phyloP scores from a whole-genome alignment of 1,139 yeast genomes.

The Suhomyces anneliseae region DNA sequence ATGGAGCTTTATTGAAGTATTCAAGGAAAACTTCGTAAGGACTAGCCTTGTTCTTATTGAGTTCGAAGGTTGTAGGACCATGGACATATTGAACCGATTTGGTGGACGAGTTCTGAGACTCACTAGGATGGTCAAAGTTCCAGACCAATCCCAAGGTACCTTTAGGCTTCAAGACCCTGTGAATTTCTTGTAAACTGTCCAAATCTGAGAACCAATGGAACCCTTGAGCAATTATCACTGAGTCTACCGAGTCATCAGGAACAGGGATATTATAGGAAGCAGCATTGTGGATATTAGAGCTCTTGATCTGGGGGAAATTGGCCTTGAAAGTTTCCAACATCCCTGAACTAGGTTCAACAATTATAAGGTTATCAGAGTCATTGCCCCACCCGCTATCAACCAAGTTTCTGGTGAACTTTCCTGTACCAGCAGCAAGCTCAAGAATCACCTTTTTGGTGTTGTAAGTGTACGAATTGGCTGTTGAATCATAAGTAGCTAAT shows the following conservation, averaged over 20 bases:
- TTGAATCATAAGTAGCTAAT: slow-evolving; percentile 19
- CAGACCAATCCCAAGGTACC: slow-evolving; percentile 60
- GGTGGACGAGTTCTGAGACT: slow-evolving; percentile 7
- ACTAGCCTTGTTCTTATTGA: slow-evolving; percentile 3
- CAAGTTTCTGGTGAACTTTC: slow-evolving; percentile 57
- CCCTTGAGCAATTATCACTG: slow-evolving; percentile 62
- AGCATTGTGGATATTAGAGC: slow-evolving; percentile 30
- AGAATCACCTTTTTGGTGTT: slow-evolving; percentile 34
- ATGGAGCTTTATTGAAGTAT: slow-evolving; percentile 19
- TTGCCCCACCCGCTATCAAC: slow-evolving; percentile 40
- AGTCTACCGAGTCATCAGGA: slow-evolving; percentile 47
- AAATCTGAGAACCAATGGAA: slow-evolving; percentile 67
- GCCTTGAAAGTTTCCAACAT: slow-evolving; percentile 51
- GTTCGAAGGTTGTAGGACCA: slow-evolving; percentile 10
- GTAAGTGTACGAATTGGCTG: slow-evolving; percentile 11
- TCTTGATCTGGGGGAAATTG: slow-evolving; percentile 48
- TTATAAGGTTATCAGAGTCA: slow-evolving; percentile 30
- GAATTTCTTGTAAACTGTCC: slow-evolving; percentile 49
- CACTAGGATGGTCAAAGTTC: slow-evolving; percentile 52
- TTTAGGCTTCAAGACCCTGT: slow-evolving; percentile 48
- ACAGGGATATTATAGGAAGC: slow-evolving; percentile 53
- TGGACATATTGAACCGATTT: slow-evolving; percentile 10
- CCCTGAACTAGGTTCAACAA: slow-evolving; percentile 62
- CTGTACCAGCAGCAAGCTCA: slow-evolving; percentile 68
- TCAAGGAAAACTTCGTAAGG: slow-evolving; percentile 12